Percentiles rank a stretch among this genome's conserved stretches.
phyloP scores from a whole-genome alignment of 352 stramenopile species.

The Globisporangium middletonii region DNA sequence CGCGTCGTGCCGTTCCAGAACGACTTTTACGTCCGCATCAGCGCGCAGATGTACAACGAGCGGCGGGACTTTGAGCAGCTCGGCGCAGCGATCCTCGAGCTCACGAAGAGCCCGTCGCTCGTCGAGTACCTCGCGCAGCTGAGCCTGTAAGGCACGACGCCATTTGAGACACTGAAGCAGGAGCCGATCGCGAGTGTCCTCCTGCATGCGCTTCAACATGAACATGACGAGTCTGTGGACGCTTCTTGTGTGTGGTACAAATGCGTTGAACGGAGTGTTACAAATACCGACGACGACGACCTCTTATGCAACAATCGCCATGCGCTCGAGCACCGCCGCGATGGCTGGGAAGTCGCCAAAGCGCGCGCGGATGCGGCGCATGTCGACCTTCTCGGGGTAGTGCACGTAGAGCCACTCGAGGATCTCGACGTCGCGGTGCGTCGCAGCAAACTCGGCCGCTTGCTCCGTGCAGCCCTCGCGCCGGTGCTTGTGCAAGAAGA shows the following conservation, averaged over 20 bases:
- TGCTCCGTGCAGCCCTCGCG: slow-evolving; percentile 15
- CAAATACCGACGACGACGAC: neutral
- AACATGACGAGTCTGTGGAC: too few species aligned
- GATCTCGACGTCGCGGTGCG: slow-evolving; percentile 14
- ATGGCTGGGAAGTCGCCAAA: slow-evolving; percentile 7
- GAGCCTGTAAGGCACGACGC: slow-evolving; percentile 31
- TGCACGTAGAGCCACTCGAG: slow-evolving; percentile 15
- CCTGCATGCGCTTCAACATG: too few species aligned
- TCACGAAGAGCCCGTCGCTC: slow-evolving; percentile 62
- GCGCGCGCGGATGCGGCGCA: slow-evolving; percentile 7
- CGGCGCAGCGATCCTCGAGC: slow-evolving; percentile 60
- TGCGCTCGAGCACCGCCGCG: slow-evolving; percentile 3
- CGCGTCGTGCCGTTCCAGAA: slow-evolving; percentile 62
- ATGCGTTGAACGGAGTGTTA: neutral
- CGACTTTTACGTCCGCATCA: slow-evolving; percentile 74
- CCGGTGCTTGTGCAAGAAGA: slow-evolving; percentile 16
- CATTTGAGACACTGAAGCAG: too few species aligned
- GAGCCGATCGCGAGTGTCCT: too few species aligned
- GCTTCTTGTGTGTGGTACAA: neutral
- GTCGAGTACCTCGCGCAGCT: slow-evolving; percentile 60
- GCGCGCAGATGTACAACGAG: slow-evolving; percentile 84
- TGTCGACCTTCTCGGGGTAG: slow-evolving; percentile 13
- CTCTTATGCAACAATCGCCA: neutral
- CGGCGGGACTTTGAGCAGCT: slow-evolving; percentile 73
- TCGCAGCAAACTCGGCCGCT: slow-evolving; percentile 18